Evolutionary conservation across 2,329 filamentous ascomycete species (phyloP), one percentile per base, ranked within the genome.

Genomic region (Cladosporium sp.): DNA sequence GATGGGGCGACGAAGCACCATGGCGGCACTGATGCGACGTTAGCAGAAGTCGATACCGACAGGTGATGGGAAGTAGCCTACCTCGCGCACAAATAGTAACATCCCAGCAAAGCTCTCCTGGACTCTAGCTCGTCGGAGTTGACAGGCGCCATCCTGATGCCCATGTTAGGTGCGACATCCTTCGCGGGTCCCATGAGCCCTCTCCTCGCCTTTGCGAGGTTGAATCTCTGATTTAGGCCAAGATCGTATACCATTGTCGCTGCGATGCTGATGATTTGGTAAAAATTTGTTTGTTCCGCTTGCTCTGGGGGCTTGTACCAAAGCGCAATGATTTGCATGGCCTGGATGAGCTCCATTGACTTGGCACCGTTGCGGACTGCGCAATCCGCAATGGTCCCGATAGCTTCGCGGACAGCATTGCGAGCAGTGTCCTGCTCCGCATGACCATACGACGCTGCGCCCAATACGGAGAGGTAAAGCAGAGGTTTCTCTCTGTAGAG

Each of bases 241-340:
- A 95, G 79, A 61, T 95, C 89, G 51, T 95, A 83, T 22, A 85
- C 86, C 84, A 95, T 88, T 60, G 89, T 80, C 44, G 85, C 85
- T 2, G 87, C 86, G 64, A 89, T 82, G 66, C 95, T 88, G 43
- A 89, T 83, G 59, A 93, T 79, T 72, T 92, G 87, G 71, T 93
- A 95, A 67, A 93, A 95, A 66, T 93, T 93, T 63, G 92, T 81
- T 70, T 93, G 86, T 63, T 95, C 88, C 54, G 87, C 87, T 61
- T 87, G 80, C 59, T 92, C 84, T 0, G 89, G 89, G 13, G 89
- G 88, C 67, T 83, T 84, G 67, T 95, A 95, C 87, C 89, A 95
- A 16, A 90, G 79, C n/a, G 85, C 82, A 6, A 82, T 77, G 3
- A 95, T 74, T 54, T 88, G 79, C 38, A 95, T 72, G 1, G 87